These are phyloP conservation scores for Zoysia pacifica DNA, from an alignment of 176 grass and related monocot species.

Conservation along the genomic window DNA sequence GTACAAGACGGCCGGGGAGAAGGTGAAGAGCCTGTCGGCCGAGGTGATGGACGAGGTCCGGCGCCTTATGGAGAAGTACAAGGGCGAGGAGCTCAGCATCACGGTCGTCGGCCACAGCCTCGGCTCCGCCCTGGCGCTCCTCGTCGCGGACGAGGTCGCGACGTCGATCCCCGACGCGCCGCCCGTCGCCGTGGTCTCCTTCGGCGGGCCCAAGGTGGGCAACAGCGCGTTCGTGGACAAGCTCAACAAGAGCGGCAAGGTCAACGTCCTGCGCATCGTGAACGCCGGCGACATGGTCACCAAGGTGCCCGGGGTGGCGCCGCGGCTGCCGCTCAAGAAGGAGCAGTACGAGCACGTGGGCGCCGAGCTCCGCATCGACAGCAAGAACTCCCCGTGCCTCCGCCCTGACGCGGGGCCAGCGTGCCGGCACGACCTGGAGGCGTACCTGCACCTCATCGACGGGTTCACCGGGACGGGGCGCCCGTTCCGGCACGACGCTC, in stretches of 20 bases:
- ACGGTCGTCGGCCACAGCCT: conserved; percentile 91
- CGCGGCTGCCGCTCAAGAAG: conserved; percentile 38
- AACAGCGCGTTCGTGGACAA: conserved; percentile 68
- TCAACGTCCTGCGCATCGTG: conserved; percentile 80
- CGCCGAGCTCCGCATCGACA: conserved; percentile 70
- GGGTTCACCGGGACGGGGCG: conserved; percentile 71
- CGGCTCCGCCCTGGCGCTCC: conserved; percentile 76
- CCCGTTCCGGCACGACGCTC: conserved; percentile 72
- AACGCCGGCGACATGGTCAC: conserved; percentile 86
- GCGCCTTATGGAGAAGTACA: conserved; percentile 73
- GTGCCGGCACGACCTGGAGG: conserved; percentile 84
- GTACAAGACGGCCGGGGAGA: conserved; percentile 73
- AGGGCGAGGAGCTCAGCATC: conserved; percentile 92
- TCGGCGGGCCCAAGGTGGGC: conserved; percentile 82
- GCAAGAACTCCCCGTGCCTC: conserved; percentile 73
- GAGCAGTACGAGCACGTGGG: conserved; percentile 74
- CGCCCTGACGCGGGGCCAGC: conserved; percentile 64
- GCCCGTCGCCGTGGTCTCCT: conserved; percentile 80
- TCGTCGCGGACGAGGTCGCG: conserved; percentile 80
- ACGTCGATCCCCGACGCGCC: conserved; percentile 53
- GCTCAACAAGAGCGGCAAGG: conserved; percentile 39
- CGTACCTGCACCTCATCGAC: conserved; percentile 92
- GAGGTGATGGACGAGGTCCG: conserved; percentile 74
- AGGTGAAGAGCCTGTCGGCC: conserved; percentile 60
- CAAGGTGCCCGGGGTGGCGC: conserved; percentile 62